A percentile compares a stretch with the other conserved stretches of the same genome.
phyloP scores from a whole-genome alignment of 805 yeast genomes.

The Metschnikowia anglica region DNA sequence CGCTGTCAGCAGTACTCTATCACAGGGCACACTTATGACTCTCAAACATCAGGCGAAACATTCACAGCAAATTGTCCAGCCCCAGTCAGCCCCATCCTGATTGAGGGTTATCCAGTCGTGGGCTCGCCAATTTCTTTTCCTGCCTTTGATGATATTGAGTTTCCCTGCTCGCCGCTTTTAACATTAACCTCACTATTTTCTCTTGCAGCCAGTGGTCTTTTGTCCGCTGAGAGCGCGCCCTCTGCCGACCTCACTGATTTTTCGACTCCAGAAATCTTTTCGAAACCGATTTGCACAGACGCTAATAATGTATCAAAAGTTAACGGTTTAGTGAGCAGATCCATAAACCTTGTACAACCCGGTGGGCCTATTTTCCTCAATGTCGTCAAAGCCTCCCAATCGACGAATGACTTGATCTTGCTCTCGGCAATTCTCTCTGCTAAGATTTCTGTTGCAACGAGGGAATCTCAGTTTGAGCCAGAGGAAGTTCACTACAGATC shows the following conservation, averaged over 20 bases:
- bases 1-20: not conserved
- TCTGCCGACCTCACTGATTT: not conserved
- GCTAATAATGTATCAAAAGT: no score
- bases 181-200: not conserved
- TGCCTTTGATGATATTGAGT: not conserved
- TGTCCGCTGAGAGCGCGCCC: not conserved
- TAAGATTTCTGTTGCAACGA: not conserved
- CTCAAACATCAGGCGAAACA: not conserved
- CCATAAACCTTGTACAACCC: not conserved
- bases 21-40: not conserved
- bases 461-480: not conserved
- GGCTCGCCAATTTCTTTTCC: not conserved
- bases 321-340: not conserved
- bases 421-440: not conserved
- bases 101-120: not conserved
- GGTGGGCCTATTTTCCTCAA: not conserved
- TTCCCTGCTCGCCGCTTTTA: not conserved
- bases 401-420: not conserved
- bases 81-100: not conserved
- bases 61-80: not conserved
- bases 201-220: not conserved
- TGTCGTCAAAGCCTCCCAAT: not conserved
- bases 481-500: not conserved
- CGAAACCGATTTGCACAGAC: no score
- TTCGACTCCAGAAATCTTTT: no score